Conservation (phyloP, 2,329 filamentous ascomycete genomes). For the Sarocladiaceae sp. region DNA sequence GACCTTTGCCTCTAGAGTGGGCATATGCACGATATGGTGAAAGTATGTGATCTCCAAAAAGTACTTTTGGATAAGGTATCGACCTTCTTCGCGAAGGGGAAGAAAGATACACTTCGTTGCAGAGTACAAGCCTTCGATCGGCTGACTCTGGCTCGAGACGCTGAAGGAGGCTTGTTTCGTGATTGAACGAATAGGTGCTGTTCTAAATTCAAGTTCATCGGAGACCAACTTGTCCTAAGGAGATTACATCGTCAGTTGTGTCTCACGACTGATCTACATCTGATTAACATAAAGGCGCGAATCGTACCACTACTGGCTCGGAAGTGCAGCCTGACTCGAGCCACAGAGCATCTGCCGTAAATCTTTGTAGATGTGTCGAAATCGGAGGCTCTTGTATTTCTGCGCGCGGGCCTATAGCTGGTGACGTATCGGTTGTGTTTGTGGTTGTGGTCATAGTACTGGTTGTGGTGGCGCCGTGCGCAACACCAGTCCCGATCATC, state of each 20-base stretch:
- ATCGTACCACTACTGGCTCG: not conserved
- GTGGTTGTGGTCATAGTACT: not conserved
- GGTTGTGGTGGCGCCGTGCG: too few relatives aligned
- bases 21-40: slow-evolving; percentile 2
- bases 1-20: not conserved
- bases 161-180: not conserved
- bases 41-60: slow-evolving; percentile 5
- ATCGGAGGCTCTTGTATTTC: not conserved
- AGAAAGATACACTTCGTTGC: not conserved
- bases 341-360: not conserved
- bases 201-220: not conserved
- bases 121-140: not conserved
- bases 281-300: too few relatives aligned
- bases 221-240: not conserved
- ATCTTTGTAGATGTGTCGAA: not conserved
- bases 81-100: not conserved
- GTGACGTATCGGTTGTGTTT: too few relatives aligned
- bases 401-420: not conserved
- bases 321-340: slow-evolving; percentile 1
- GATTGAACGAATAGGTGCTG: not conserved
- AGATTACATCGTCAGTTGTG: not conserved
- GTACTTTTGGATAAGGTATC: slow-evolving; percentile 1
- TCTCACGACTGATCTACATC: too few relatives aligned
- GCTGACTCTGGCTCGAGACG: not conserved
- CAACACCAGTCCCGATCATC: too few relatives aligned